Evolutionary conservation across 78 protist species (phyloP), one percentile per base, ranked within the genome.

Genomic region (Kipferlia bialata): DNA sequence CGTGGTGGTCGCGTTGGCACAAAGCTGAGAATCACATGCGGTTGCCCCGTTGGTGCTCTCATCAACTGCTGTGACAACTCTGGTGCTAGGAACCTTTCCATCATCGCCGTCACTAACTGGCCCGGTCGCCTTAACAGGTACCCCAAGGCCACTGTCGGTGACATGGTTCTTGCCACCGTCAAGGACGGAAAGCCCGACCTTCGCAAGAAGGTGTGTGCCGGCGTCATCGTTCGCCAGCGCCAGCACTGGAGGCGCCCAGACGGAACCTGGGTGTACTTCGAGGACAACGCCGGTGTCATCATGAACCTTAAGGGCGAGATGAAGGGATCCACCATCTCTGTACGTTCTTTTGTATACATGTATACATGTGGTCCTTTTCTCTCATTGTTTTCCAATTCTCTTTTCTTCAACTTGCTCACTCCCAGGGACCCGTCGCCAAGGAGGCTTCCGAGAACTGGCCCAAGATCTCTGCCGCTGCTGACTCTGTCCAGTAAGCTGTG

Each of bases 61-160:
- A 74, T 96, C 83, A 94, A 92, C 94, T 89, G 97, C 82, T 98
- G 98, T n/a, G 98, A 94, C 80, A 96, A 96, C 95, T 83, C 94
- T 41, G 99, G 99, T 31, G 99, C 98, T 79, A 93, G 91, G 91
- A 92, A 93, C 86, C 81, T 96, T 66, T 91, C 89, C 88, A 70
- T 96, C 83, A 87, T 96, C 71, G 81, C 99, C 82, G 98, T 93
- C 54, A 75, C 83, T 79, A 86, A 87, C 62, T 41, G 75, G 72
- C 70, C 84, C 72, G 97, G 95, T 37, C 89, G 97, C 61, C 87
- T 93, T 22, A 90, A 87, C 86, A 60, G 95, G 44, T 76, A 93
- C 28, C 99, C 99, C 32, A 65, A 86, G 18, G 99, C 96, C 13
- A 79, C 88, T 55, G 81, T 85, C 29, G 98, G 97, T 34, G 94